Evolutionary conservation across 208 protist species (phyloP), one percentile per base, ranked within the genome.

Genomic region (Porcisia hertigi): DNA sequence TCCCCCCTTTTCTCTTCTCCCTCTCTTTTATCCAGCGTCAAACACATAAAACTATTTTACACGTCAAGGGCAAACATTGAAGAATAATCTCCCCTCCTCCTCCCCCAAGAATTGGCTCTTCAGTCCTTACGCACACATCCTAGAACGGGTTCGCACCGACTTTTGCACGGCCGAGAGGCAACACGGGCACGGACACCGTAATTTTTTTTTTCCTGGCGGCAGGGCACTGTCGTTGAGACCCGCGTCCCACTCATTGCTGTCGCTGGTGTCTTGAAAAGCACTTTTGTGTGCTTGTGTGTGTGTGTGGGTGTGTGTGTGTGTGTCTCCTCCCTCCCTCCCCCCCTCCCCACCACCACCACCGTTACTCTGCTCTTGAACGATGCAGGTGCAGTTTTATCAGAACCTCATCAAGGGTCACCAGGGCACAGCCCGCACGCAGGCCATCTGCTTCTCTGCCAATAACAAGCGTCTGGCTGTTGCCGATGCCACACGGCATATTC

Each of bases 341-440:
- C 47, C 11, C 47, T 12, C 5, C 47, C 5, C 47, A 52, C 47
- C 5, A 5, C 5, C 47, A 52, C 47, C 30, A 30, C 30, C 30
- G 30, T 30, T 30, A 30, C 30, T 30, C 30, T 30, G 53, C 36
- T 12, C 11, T 62, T 36, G 11, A 43, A 77, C 36, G 1, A 99
- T 99, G 98, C 96, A 99, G 87, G 88, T 99, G 18, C 88, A 90
- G 30, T 94, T 99, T 80, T 92, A 95, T 57, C 96, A 97, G 81
- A 98, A 95, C 62, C 67, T 98, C 36, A 88, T 92, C 55, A 82
- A 87, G 23, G 84, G 95, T 25, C 86, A 94, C 72, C 76, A 86
- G 20, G 82, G 83, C 59, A 84, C 97, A 53, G 89, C 92, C 14
- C 97, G 98, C 64, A 91, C 96, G 52, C 97, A 97, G 69, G 88